Percentiles rank a stretch among this genome's conserved stretches.
Evolutionary conservation across 2,329 filamentous ascomycete species (phyloP).

Genomic region (Pseudopithomyces chartarum): DNA sequence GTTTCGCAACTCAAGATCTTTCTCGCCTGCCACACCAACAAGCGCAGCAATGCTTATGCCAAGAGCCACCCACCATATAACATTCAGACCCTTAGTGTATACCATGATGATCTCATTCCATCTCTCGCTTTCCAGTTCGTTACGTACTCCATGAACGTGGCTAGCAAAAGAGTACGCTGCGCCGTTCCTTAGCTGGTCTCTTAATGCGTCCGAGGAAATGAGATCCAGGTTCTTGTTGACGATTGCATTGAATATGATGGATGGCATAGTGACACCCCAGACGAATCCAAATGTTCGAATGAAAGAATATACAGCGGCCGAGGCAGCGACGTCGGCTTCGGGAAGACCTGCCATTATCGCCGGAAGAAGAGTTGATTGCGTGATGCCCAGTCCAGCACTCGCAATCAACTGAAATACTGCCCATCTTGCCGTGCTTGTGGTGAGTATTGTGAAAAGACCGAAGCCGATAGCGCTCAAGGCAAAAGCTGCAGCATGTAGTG

Average conservation of each 20-base stretch:
- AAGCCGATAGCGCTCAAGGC: not conserved
- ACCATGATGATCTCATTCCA: not conserved
- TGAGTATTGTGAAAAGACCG: conserved; percentile 8
- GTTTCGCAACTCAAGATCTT: not conserved
- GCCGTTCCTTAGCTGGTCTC: not conserved
- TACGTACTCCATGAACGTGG: not conserved
- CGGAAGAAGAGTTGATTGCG: not conserved
- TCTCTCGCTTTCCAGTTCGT: not conserved
- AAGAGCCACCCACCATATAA: not conserved
- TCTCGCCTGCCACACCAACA: not conserved
- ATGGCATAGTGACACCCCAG: conserved; percentile 12
- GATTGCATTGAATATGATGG: conserved; percentile 21
- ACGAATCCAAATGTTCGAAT: conserved; percentile 9
- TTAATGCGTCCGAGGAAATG: not conserved
- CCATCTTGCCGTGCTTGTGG: not conserved
- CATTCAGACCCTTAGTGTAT: not conserved
- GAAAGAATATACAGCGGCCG: conserved; percentile 9
- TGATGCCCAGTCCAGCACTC: not conserved
- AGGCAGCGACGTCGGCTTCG: conserved; percentile 3
- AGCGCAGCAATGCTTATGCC: not conserved
- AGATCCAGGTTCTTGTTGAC: conserved; percentile 12
- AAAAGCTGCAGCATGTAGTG: conserved; percentile 4
- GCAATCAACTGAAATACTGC: not conserved
- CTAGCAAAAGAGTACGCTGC: not conserved
- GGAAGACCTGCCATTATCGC: conserved; percentile 8